Percentiles rank a stretch among this genome's conserved stretches.
Conservation (phyloP, 495 filamentous ascomycete genomes). For the Aspergillus sclerotiicarbonarius region DNA sequence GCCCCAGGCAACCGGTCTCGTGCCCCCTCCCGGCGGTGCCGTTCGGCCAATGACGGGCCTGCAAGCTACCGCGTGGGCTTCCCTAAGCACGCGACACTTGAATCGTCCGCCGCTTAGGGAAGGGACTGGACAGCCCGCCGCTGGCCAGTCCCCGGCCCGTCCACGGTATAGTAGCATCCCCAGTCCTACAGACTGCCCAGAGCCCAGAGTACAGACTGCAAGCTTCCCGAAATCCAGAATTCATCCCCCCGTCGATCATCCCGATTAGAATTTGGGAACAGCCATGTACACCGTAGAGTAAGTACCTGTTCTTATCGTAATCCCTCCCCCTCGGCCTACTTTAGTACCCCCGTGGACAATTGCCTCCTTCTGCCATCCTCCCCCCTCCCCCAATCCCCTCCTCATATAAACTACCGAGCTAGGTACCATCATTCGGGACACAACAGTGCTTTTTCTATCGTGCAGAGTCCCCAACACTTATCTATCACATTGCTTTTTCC, state of each 20-base stretch:
- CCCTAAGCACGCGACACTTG: slow-evolving; percentile 48
- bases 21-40: slow-evolving; percentile 19
- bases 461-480: neutral
- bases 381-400: too few relatives aligned
- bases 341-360: neutral
- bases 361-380: neutral
- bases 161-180: neutral
- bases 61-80: slow-evolving; percentile 34
- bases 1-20: slow-evolving; percentile 21
- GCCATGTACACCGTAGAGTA: slow-evolving; percentile 3
- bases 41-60: slow-evolving; percentile 30
- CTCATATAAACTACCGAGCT: neutral
- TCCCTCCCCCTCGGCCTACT: neutral
- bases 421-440: too few relatives aligned
- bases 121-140: too few relatives aligned
- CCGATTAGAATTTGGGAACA: slow-evolving; percentile 2
- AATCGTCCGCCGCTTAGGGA: too few relatives aligned
- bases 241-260: slow-evolving; percentile 16
- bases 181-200: neutral
- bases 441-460: neutral
- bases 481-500: neutral
- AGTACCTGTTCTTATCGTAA: neutral
- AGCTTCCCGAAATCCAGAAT: slow-evolving; percentile 16
- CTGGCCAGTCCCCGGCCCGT: neutral
- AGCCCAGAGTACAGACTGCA: too few relatives aligned